These are phyloP conservation scores for Curvularia lunata DNA, from an alignment of 2,329 filamentous ascomycete species.

Conservation along the genomic window DNA sequence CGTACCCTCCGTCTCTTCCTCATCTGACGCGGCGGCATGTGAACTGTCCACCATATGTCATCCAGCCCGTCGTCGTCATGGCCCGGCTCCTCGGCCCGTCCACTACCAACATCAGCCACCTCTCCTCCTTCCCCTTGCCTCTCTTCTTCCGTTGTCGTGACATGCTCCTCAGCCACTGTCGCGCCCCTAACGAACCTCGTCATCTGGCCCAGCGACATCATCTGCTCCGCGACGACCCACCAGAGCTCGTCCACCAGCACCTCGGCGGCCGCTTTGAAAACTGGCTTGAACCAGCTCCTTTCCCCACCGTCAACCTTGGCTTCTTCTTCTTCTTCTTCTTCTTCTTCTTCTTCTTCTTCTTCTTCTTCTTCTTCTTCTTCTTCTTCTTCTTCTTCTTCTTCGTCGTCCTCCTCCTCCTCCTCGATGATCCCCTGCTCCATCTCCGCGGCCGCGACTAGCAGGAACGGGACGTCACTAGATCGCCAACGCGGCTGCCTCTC, in stretches of 20 bases:
- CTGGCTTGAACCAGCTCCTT: conserved; percentile 10
- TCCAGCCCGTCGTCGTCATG: conserved; percentile 8
- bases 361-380: conserved; percentile 3
- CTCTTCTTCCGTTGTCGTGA: conserved; percentile 7
- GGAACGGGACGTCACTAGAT: conserved; percentile 10
- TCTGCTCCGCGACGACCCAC: conserved; percentile 8
- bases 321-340: conserved; percentile 5
- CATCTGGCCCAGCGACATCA: conserved; percentile 5
- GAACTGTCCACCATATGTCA: conserved; percentile 7
- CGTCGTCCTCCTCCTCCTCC: conserved; percentile 6
- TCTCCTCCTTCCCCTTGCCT: conserved; percentile 8
- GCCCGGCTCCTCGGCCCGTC: conserved; percentile 3
- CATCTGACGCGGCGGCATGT: conserved; percentile 2
- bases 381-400: conserved; percentile 7
- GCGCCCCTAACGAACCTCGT: conserved; percentile 7
- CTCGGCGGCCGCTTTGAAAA: conserved; percentile 7
- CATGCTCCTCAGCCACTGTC: conserved; percentile 10
- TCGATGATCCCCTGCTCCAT: conserved; percentile 9
- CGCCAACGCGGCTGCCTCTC: conserved; percentile 7
- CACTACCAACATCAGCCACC: conserved; percentile 5
- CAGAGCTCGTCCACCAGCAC: conserved; percentile 9
- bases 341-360: conserved; percentile 6
- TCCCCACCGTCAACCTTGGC: conserved; percentile 4
- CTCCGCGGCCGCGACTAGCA: conserved; percentile 10
- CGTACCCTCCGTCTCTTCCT: conserved; percentile 1